Evolutionary conservation across 1,284 basidiomycete genomes (phyloP).

Genomic region (Ustilago vetiveriae): DNA sequence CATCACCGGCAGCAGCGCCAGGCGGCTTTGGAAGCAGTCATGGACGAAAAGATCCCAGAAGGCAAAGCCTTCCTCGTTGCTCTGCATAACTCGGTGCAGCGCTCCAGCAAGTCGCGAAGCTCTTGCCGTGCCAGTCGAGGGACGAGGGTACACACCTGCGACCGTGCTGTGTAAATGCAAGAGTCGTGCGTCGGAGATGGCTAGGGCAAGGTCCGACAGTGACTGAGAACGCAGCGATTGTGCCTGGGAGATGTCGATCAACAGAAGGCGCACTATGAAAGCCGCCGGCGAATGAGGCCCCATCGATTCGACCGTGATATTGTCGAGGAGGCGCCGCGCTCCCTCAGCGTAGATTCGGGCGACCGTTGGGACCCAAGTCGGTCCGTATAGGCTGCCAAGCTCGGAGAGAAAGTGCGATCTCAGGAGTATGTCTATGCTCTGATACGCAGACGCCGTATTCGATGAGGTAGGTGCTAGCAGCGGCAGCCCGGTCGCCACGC

Average conservation of each 20-base stretch:
- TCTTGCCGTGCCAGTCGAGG: conserved; percentile 8
- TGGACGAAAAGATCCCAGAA: conserved; percentile 34
- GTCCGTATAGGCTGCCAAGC: neutral
- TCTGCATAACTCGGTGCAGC: conserved; percentile 22
- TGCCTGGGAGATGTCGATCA: conserved; percentile 12
- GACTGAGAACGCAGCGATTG: neutral
- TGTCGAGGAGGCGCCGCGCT: conserved; percentile 12
- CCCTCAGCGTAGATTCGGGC: conserved; percentile 12
- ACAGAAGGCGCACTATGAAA: conserved; percentile 11
- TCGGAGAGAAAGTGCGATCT: neutral
- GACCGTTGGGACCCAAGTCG: conserved; percentile 5
- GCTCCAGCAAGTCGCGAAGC: conserved; percentile 17
- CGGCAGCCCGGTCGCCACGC: conserved; percentile 21
- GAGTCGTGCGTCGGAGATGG: conserved; percentile 19
- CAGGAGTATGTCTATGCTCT: conserved; percentile 12
- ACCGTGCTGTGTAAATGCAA: conserved; percentile 12
- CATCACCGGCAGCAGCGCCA: conserved; percentile 9
- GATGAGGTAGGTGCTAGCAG: conserved; percentile 8
- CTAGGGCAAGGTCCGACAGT: conserved; percentile 12
- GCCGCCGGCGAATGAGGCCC: conserved; percentile 8
- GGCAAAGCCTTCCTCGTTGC: conserved; percentile 11
- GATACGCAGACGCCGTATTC: conserved; percentile 3
- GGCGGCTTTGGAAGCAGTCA: conserved; percentile 29
- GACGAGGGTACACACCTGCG: conserved; percentile 4
- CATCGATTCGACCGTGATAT: conserved; percentile 1